These are phyloP conservation scores for Suillus americanus DNA, from an alignment of 768 basidiomycete species.

Conservation along the genomic window DNA sequence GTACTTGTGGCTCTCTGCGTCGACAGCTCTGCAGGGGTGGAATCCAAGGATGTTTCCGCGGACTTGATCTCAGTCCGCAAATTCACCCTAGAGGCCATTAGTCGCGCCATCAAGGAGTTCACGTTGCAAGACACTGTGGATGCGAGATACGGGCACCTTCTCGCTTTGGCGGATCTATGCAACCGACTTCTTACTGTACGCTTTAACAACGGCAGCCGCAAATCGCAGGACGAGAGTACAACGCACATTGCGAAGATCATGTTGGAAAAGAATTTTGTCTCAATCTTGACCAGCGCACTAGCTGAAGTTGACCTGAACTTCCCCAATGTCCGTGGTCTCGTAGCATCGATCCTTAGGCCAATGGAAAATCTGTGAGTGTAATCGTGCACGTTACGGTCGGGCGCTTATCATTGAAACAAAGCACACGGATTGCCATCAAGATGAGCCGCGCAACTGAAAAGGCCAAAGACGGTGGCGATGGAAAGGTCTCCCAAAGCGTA, in stretches of 20 bases:
- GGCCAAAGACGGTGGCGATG: conserved; percentile 55
- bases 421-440: conserved; percentile 96
- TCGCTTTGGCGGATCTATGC: conserved; percentile 85
- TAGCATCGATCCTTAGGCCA: conserved; percentile 86
- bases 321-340: conserved; percentile 82
- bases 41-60: conserved; percentile 71
- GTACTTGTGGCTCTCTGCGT: conserved; percentile 92
- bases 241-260: conserved; percentile 96
- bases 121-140: conserved; percentile 60
- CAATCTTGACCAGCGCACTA: conserved; percentile 81
- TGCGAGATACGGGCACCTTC: conserved; percentile 81
- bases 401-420: conserved; percentile 31
- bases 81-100: conserved; percentile 86
- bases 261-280: conserved; percentile 97
- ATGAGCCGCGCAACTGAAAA: conserved; percentile 83
- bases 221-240: conserved; percentile 68
- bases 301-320: conserved; percentile 95
- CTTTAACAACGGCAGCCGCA: conserved; percentile 51
- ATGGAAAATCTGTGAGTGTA: conserved; percentile 80
- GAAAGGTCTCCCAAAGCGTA: conserved; percentile 44
- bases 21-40: conserved; percentile 66
- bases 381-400: background rate
- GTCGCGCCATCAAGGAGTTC: conserved; percentile 82
- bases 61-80: conserved; percentile 92
- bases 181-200: conserved; percentile 83